These are phyloP conservation scores for Jamesozyma gamospora DNA, from an alignment of 805 yeast genomes.

Conservation along the genomic window DNA sequence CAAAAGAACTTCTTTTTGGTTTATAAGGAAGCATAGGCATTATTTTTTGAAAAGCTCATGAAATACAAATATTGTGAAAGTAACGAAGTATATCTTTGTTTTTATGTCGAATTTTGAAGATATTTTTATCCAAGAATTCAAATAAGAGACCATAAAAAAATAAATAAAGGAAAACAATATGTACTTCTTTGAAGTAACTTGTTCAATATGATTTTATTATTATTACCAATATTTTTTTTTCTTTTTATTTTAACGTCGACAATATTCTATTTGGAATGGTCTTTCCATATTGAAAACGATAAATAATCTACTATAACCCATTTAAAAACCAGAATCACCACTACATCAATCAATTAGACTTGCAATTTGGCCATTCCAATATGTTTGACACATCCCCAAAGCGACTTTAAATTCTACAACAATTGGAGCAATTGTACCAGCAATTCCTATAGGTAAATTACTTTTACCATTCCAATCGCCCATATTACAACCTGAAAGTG, in stretches of 20 bases:
- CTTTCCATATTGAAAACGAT: conserved; percentile 49
- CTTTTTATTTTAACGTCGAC: conserved; percentile 32
- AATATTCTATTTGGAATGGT: conserved; percentile 56
- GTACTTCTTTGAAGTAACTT: too few species aligned
- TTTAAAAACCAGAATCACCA: conserved; percentile 83
- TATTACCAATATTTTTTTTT: too few species aligned
- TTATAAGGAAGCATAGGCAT: too few species aligned
- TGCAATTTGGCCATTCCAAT: conserved; percentile 71
- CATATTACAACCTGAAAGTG: conserved; percentile 51
- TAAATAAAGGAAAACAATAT: too few species aligned
- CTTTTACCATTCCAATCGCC: conserved; percentile 48
- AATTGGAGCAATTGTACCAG: conserved; percentile 70
- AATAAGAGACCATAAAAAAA: too few species aligned
- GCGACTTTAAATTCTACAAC: conserved; percentile 82
- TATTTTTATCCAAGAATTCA: too few species aligned
- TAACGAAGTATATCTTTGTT: too few species aligned
- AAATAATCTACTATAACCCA: conserved; percentile 54
- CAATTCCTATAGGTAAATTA: conserved; percentile 62
- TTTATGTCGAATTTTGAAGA: too few species aligned
- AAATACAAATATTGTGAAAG: too few species aligned
- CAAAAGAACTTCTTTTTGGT: too few species aligned
- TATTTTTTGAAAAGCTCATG: too few species aligned
- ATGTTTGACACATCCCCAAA: conserved; percentile 77
- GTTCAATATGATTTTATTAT: too few species aligned
- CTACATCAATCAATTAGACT: conserved; percentile 52